phyloP scores from a whole-genome alignment of 768 basidiomycete species.

The Boletus rufocinnamomeus region DNA sequence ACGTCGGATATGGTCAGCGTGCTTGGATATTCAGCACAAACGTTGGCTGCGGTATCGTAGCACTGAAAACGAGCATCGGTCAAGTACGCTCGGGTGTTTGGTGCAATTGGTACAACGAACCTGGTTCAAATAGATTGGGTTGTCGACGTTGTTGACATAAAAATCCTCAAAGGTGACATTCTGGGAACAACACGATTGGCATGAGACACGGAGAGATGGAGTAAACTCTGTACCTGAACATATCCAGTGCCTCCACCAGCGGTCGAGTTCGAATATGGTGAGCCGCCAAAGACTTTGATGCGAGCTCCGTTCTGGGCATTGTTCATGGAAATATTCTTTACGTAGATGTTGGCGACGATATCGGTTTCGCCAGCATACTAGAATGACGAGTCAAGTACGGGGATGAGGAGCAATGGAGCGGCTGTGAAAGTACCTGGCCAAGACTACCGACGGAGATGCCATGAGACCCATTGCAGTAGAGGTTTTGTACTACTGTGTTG shows the following conservation, averaged over 20 bases:
- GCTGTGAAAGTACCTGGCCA: constrained; percentile 35
- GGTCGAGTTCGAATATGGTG: constrained; percentile 39
- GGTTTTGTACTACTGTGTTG: constrained; percentile 41
- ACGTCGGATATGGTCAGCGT: constrained; percentile 43
- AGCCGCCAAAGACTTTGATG: constrained; percentile 54
- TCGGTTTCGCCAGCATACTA: constrained; percentile 43
- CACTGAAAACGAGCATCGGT: constrained; percentile 30
- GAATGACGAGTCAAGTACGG: neutral
- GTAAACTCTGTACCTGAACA: constrained; percentile 34
- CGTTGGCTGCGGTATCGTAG: constrained; percentile 36
- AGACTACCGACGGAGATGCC: constrained; percentile 54
- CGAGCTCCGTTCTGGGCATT: constrained; percentile 51
- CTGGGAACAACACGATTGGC: neutral
- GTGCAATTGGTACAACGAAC: constrained; percentile 10
- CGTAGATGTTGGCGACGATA: constrained; percentile 47
- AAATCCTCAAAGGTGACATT: constrained; percentile 30
- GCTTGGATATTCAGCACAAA: constrained; percentile 42
- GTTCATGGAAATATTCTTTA: constrained; percentile 44
- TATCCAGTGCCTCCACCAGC: constrained; percentile 47
- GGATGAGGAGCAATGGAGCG: neutral
- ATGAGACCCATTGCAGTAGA: constrained; percentile 41
- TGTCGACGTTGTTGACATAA: constrained; percentile 41
- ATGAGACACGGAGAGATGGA: neutral
- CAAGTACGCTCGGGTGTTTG: neutral
- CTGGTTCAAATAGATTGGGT: constrained; percentile 44